phyloP scores from a whole-genome alignment of 2,329 filamentous ascomycete genomes.

The Scolecobasidium constrictum region DNA sequence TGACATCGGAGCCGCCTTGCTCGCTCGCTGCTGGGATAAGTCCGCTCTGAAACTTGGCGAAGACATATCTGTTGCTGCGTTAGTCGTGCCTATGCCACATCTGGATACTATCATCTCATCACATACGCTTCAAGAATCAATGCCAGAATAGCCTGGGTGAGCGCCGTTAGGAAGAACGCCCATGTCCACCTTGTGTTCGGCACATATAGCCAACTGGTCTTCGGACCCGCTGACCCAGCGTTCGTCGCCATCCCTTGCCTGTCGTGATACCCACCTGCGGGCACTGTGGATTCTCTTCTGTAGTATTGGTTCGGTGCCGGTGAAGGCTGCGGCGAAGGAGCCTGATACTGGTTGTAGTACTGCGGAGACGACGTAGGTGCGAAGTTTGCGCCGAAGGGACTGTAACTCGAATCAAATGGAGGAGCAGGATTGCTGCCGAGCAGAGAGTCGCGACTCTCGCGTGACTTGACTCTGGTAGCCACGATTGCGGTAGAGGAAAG shows the following conservation, averaged over 20 bases:
- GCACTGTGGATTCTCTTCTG: not conserved
- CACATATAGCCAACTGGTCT: slow-evolving; percentile 50
- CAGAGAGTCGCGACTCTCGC: not conserved
- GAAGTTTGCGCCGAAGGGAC: not conserved
- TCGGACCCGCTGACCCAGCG: slow-evolving; percentile 16
- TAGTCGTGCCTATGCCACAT: not conserved
- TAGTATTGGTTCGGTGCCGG: not conserved
- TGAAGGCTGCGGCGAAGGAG: too few relatives aligned
- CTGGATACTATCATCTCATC: not conserved
- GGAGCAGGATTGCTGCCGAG: not conserved
- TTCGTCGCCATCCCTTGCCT: slow-evolving; percentile 37
- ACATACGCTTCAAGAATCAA: slow-evolving; percentile 79
- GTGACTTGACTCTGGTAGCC: not conserved
- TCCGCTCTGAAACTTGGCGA: slow-evolving; percentile 69
- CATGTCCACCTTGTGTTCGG: slow-evolving; percentile 83
- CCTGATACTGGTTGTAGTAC: not conserved
- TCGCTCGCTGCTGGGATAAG: slow-evolving; percentile 29
- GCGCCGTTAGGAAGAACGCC: slow-evolving; percentile 64
- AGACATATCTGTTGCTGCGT: slow-evolving; percentile 59
- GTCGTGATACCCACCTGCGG: slow-evolving; percentile 35
- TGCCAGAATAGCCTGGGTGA: slow-evolving; percentile 68
- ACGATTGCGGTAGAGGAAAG: not conserved
- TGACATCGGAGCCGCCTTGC: slow-evolving; percentile 24
- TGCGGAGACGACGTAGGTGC: too few relatives aligned
- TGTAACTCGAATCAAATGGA: not conserved